These are phyloP conservation scores for Saraca asoca DNA, from an alignment of 331 rosid genomes.

Conservation along the genomic window DNA sequence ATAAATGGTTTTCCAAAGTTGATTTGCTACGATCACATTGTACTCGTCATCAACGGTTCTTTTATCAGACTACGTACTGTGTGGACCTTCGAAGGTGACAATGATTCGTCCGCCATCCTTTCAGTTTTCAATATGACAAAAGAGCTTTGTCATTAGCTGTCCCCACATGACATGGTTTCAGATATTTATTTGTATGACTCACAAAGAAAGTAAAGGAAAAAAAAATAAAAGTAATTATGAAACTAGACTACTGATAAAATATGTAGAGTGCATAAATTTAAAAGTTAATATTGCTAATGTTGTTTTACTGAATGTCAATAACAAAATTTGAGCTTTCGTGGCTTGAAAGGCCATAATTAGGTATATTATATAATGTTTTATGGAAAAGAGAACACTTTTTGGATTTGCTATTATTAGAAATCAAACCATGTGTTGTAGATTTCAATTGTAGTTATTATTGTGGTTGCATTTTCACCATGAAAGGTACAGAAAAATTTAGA, in stretches of 20 bases:
- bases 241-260: not conserved
- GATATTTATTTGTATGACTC: conserved; percentile 22
- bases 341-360: too few species aligned
- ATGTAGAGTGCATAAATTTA: not conserved
- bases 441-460: too few species aligned
- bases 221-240: not conserved
- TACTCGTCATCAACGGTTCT: conserved; percentile 11
- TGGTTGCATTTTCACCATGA: too few species aligned
- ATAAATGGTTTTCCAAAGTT: conserved; percentile 3
- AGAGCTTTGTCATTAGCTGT: conserved; percentile 32
- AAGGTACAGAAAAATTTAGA: too few species aligned
- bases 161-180: conserved; percentile 38
- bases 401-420: too few species aligned
- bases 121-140: conserved; percentile 37
- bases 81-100: conserved; percentile 38
- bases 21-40: conserved; percentile 21
- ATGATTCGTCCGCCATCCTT: conserved; percentile 32
- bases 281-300: too few species aligned
- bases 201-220: not conserved
- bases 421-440: too few species aligned
- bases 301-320: too few species aligned
- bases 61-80: too few species aligned
- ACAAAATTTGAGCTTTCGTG: too few species aligned
- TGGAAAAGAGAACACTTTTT: too few species aligned
- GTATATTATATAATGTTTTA: too few species aligned